These are phyloP conservation scores for Elsinoe batatas DNA, from an alignment of 2,329 filamentous ascomycete genomes.

Conservation along the genomic window DNA sequence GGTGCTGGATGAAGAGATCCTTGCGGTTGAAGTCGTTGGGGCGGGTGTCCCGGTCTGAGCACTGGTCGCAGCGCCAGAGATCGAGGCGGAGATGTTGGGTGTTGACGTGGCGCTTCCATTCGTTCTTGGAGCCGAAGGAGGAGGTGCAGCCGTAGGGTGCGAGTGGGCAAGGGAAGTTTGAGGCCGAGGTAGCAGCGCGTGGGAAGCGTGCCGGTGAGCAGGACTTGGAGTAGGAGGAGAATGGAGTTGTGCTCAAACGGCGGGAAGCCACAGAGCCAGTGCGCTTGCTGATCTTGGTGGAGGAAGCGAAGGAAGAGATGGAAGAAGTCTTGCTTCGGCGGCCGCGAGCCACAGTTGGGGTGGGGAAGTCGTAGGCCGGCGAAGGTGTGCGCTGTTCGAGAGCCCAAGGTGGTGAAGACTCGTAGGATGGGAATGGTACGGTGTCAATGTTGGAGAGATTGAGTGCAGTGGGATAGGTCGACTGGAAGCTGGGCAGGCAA, in stretches of 20 bases:
- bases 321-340: constrained; percentile 6
- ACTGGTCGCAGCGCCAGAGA: constrained; percentile 67
- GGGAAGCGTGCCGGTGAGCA: constrained; percentile 37
- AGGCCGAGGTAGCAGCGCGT: constrained; percentile 29
- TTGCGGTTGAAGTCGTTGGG: constrained; percentile 76
- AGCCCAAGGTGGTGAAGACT: constrained; percentile 9
- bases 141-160: constrained; percentile 63
- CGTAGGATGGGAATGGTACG: neutral
- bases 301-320: constrained; percentile 8
- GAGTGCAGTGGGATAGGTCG: neutral
- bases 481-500: constrained; percentile 3
- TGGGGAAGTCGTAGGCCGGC: constrained; percentile 1
- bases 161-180: constrained; percentile 65
- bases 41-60: constrained; percentile 26
- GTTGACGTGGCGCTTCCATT: constrained; percentile 85
- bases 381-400: constrained; percentile 9
- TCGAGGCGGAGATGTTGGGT: constrained; percentile 68
- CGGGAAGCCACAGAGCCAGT: constrained; percentile 3
- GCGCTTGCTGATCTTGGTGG: constrained; percentile 13
- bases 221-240: constrained; percentile 38
- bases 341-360: neutral
- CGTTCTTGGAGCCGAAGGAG: constrained; percentile 74
- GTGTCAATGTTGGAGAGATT: constrained; percentile 9
- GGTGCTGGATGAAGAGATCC: constrained; percentile 81
- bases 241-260: constrained; percentile 26